phyloP scores from a whole-genome alignment of 345 rosid genomes.

The Salix udensis region DNA sequence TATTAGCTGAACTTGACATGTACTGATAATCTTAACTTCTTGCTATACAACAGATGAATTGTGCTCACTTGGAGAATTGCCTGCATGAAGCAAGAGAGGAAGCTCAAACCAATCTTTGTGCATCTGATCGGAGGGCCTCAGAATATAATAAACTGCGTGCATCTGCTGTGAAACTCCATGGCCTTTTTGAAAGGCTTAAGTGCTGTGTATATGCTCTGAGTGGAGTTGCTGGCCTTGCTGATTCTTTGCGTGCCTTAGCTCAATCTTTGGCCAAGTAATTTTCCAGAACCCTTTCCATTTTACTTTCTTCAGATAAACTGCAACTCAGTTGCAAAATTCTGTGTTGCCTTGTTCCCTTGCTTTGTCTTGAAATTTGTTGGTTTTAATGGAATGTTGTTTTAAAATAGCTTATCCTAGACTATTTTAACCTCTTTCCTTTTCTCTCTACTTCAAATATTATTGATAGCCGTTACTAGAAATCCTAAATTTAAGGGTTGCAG shows the following conservation, averaged over 20 bases:
- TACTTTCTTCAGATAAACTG: background rate
- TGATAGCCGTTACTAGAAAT: background rate
- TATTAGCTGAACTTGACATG: background rate
- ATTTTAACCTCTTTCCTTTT: background rate
- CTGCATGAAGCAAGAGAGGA: slow-evolving; percentile 99
- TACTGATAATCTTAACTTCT: background rate
- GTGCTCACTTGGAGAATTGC: slow-evolving; percentile 95
- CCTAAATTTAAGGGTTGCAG: background rate
- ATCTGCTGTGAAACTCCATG: slow-evolving; percentile 77
- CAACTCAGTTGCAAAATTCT: background rate
- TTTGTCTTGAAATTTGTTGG: background rate
- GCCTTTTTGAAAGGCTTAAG: slow-evolving; percentile 78
- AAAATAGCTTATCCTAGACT: background rate
- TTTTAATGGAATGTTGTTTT: background rate
- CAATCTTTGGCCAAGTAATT: slow-evolving; percentile 86
- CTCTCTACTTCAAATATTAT: background rate
- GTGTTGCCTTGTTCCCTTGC: background rate
- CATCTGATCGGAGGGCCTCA: slow-evolving; percentile 84
- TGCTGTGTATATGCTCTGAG: slow-evolving; percentile 58
- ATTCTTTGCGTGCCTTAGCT: slow-evolving; percentile 69
- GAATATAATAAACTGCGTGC: slow-evolving; percentile 78
- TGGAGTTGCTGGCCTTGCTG: slow-evolving; percentile 71
- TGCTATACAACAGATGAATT: slow-evolving; percentile 64
- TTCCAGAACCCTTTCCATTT: slow-evolving; percentile 1
- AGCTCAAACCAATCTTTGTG: slow-evolving; percentile 94